These are phyloP conservation scores for Aspergillus viridinutans DNA, from an alignment of 2,329 filamentous ascomycete genomes.

Conservation along the genomic window DNA sequence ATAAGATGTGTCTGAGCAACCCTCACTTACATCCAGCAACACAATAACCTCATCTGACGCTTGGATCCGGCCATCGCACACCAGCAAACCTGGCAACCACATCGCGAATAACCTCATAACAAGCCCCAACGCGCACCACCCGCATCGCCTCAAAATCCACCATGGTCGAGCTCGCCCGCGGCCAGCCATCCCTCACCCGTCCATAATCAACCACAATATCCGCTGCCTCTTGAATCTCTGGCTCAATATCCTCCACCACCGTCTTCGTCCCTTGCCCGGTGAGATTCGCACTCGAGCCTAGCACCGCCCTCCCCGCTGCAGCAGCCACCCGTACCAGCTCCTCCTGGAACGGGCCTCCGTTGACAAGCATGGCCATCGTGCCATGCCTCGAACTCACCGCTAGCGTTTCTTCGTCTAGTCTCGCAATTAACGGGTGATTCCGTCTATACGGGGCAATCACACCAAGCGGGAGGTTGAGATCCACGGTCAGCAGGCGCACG, in stretches of 20 bases:
- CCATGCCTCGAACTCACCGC: slow-evolving; percentile 13
- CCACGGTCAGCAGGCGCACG: slow-evolving; percentile 17
- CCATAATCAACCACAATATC: slow-evolving; percentile 33
- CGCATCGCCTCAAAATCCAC: slow-evolving; percentile 22
- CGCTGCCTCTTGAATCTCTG: slow-evolving; percentile 22
- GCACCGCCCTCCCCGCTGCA: slow-evolving; percentile 16
- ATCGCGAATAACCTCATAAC: slow-evolving; percentile 27
- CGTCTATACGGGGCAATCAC: slow-evolving; percentile 19
- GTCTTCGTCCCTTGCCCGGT: slow-evolving; percentile 27
- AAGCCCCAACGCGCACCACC: slow-evolving; percentile 26
- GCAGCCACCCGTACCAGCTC: slow-evolving; percentile 22
- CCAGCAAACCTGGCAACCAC: slow-evolving; percentile 16
- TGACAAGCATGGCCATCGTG: slow-evolving; percentile 27
- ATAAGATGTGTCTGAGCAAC: slow-evolving; percentile 3
- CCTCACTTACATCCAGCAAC: too few species aligned
- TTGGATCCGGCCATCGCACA: too few species aligned
- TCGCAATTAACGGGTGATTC: slow-evolving; percentile 22
- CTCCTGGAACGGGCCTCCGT: slow-evolving; percentile 23
- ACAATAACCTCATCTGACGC: too few species aligned
- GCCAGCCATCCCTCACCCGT: slow-evolving; percentile 19
- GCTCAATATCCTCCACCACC: slow-evolving; percentile 26
- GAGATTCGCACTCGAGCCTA: slow-evolving; percentile 31
- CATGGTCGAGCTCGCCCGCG: slow-evolving; percentile 26
- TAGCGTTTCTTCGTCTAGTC: slow-evolving; percentile 13
- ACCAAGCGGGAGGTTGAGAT: slow-evolving; percentile 24